Evolutionary conservation across 179 eudicot species (phyloP), one percentile per base, ranked within the genome.

Genomic region (Nepenthes alata): DNA sequence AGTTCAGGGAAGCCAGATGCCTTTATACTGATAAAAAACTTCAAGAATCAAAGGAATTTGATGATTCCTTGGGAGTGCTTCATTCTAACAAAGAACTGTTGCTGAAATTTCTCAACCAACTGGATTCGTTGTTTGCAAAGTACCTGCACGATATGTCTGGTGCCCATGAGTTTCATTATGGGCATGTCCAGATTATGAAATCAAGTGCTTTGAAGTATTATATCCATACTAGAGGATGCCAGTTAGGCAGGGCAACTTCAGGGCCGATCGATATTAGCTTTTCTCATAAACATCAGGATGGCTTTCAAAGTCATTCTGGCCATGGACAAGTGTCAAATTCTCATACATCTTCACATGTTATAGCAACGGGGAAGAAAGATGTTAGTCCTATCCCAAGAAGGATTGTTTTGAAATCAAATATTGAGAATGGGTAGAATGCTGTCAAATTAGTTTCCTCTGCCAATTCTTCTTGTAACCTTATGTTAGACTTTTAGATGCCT

Each of bases 71-170:
- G 25, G 25, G 25, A 25, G 25, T 1, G 25, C 25, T 25, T 25
- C 25, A 25, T 25, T 25, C 25, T 25, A 25, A 25, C 25, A 25
- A 25, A 25, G 25, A 25, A 25, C 25, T 25, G 1, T 25, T 25
- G 25, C 25, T 25, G 25, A 25, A 25, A 60, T 80, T 72, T 76
- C 88, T 84, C 49, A 68, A 74, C 67, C 84, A 84, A 59, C 84
- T 87, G 59, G 82, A 83, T 79, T 74, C 86, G 12, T 64, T 81
- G 72, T 85, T 80, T 66, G 66, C 72, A 11, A 85, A 82, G 74
- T 88, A 88, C 76, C 76, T 85, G 38, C 73, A 67, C 69, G 76
- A 78, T 59, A 58, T 83, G 68, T 83, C 70, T 52, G 79, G 65
- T 65, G 68, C 63, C 59, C 69, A 71, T 69, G 72, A 25, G 25